Conservation (phyloP, 352 stramenopile species). For the Phytophthora cryptogea region DNA sequence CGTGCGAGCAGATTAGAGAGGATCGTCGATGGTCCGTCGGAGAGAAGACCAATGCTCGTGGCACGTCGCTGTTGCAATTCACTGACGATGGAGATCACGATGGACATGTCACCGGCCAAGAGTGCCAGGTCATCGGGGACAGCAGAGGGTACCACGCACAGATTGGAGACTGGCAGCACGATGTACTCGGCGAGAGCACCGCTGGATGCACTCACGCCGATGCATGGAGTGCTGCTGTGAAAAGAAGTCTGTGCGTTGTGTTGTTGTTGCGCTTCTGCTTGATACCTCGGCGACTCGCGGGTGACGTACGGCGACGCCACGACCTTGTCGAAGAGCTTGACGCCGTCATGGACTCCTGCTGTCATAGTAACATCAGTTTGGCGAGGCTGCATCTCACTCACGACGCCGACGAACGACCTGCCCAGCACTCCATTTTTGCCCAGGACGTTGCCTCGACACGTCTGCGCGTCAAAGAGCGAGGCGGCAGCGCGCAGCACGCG, state of each 20-base stretch:
- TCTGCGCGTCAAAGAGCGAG: constrained; percentile 39
- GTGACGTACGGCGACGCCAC: constrained; percentile 37
- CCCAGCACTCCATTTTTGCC: constrained; percentile 53
- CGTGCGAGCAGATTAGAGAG: constrained; percentile 36
- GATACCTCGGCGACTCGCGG: neutral
- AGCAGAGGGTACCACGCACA: constrained; percentile 31
- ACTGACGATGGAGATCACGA: constrained; percentile 40
- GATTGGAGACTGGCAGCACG: constrained; percentile 40
- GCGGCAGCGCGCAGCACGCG: constrained; percentile 39
- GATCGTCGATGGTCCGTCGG: constrained; percentile 23
- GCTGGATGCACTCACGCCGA: constrained; percentile 39
- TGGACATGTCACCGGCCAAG: constrained; percentile 41
- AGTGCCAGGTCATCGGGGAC: constrained; percentile 52
- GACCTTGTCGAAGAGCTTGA: constrained; percentile 40
- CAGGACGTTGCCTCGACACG: constrained; percentile 33
- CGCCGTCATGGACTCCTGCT: neutral
- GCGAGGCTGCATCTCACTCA: constrained; percentile 27
- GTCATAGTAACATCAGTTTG: constrained; percentile 4
- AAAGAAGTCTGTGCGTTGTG: neutral
- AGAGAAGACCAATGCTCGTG: constrained; percentile 36
- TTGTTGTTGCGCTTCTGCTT: constrained; percentile 7
- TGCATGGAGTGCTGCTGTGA: constrained; percentile 11
- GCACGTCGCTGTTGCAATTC: constrained; percentile 31
- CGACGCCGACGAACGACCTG: constrained; percentile 42
- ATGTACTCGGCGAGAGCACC: constrained; percentile 50